Conservation (phyloP, 2,329 filamentous ascomycete species). For the Fusarium tanahbumbuense region DNA sequence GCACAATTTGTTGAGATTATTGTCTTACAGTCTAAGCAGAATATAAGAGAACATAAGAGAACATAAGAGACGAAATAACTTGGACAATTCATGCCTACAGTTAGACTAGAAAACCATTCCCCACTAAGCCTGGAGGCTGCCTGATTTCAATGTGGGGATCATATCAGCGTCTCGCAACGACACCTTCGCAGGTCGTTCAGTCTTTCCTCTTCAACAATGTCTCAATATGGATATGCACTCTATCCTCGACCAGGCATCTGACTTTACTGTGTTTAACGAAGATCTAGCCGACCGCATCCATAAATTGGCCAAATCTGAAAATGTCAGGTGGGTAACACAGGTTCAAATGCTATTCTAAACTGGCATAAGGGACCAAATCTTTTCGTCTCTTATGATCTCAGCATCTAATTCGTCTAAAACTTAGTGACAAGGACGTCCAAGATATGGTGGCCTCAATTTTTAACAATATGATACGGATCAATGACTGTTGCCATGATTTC, state of each 20-base stretch:
- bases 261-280: no score
- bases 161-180: background rate
- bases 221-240: no score
- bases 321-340: background rate
- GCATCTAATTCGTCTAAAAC: fast-evolving
- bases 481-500: no score
- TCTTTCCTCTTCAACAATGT: background rate
- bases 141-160: background rate
- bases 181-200: no score
- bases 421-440: background rate
- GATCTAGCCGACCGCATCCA: background rate
- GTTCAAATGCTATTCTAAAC: background rate
- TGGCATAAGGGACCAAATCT: background rate
- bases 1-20: no score
- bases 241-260: no score
- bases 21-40: no score
- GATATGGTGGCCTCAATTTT: background rate
- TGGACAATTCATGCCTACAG: no score
- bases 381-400: background rate
- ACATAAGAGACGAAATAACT: no score
- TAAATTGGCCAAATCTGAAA: background rate
- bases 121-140: background rate
- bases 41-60: no score
- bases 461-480: background rate
- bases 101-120: background rate